Evolutionary conservation across 306 rosid genomes (phyloP).

Genomic region (Sechiopsis laciniata): DNA sequence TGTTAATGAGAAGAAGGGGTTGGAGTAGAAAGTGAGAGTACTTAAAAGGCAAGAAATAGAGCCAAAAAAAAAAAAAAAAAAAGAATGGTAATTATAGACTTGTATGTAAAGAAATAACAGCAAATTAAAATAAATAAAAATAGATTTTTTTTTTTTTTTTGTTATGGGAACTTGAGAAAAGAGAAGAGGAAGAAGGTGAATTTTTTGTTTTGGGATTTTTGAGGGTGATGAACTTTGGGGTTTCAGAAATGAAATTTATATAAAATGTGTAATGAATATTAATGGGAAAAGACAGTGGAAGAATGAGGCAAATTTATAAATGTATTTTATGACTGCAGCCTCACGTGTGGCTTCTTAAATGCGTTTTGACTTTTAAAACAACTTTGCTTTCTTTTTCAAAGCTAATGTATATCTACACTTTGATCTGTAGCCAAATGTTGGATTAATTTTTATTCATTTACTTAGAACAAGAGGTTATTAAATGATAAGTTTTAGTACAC

Average conservation of each 20-base stretch:
- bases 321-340: conserved; percentile 31
- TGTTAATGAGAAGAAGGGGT: conserved; percentile 34
- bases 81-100: neutral
- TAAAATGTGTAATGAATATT: conserved; percentile 10
- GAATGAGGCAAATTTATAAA: neutral
- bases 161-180: neutral
- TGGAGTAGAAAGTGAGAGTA: conserved; percentile 33
- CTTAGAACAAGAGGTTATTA: too few relatives aligned
- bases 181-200: neutral
- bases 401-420: conserved; percentile 12
- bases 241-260: neutral
- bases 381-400: conserved; percentile 43
- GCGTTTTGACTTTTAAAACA: conserved; percentile 73
- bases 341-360: conserved; percentile 79
- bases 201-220: neutral
- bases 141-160: too few relatives aligned
- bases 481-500: too few relatives aligned
- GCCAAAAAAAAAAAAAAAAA: conserved; percentile 5
- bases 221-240: neutral
- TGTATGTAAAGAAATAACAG: conserved; percentile 34
- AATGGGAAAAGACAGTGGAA: conserved; percentile 20
- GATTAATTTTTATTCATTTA: too few relatives aligned
- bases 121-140: too few relatives aligned
- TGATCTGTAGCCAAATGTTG: too few relatives aligned
- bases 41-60: conserved; percentile 76